Conservation (phyloP, 208 protist genomes). For the Leishmania braziliensis region DNA sequence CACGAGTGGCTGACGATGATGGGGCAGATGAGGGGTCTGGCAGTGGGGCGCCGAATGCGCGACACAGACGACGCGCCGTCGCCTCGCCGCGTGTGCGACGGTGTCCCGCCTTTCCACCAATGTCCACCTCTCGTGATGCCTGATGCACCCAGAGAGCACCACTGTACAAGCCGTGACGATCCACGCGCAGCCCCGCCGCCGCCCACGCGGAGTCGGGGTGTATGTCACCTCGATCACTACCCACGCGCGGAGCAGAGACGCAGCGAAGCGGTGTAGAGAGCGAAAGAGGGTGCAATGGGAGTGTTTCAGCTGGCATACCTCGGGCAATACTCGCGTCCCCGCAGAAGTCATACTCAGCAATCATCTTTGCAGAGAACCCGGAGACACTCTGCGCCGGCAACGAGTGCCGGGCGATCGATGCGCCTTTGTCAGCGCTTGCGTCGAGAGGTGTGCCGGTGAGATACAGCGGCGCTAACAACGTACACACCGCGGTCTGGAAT, state of each 20-base stretch:
- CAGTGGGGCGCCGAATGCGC: constrained; percentile 8
- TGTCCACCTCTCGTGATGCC: background rate
- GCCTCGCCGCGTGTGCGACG: constrained; percentile 17
- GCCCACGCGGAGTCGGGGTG: background rate
- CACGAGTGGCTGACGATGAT: background rate
- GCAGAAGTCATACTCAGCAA: background rate
- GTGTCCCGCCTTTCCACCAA: background rate
- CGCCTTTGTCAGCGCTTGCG: background rate
- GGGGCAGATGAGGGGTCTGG: background rate
- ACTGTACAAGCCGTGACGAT: background rate
- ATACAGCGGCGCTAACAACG: constrained; percentile 35
- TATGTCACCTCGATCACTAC: background rate
- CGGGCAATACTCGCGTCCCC: background rate
- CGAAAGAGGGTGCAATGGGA: background rate
- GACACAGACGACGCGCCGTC: constrained; percentile 18
- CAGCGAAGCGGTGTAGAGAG: background rate
- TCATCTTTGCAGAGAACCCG: constrained; percentile 6
- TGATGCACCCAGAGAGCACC: constrained; percentile 2
- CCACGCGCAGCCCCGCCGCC: constrained; percentile 5
- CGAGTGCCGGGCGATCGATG: background rate
- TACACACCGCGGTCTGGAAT: constrained; percentile 30
- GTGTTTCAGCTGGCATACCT: constrained; percentile 1
- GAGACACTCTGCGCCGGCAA: background rate
- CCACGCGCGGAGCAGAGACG: constrained; percentile 5
- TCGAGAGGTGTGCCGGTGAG: constrained; percentile 5